These are phyloP conservation scores for Silybum marianum DNA, from an alignment of 129 eudicot genomes.

Conservation along the genomic window DNA sequence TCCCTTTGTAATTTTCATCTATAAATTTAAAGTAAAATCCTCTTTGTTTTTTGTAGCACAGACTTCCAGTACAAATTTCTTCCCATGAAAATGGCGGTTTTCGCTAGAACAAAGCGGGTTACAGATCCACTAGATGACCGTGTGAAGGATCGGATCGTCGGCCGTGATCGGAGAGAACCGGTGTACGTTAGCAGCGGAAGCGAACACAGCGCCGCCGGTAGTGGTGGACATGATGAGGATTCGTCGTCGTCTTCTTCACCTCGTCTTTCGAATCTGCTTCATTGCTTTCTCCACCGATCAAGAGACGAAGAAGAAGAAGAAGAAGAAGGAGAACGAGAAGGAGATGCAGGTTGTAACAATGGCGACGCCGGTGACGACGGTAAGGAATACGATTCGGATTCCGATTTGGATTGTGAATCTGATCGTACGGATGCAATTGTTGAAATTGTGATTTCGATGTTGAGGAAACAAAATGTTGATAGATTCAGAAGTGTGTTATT, in stretches of 20 bases:
- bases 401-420: constrained; percentile 29
- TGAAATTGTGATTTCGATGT: constrained; percentile 13
- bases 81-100: constrained; percentile 35
- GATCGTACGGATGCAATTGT: constrained; percentile 31
- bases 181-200: constrained; percentile 60
- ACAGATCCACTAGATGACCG: constrained; percentile 72
- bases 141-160: constrained; percentile 60
- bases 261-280: constrained; percentile 55
- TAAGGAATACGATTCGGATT: constrained; percentile 30
- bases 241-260: constrained; percentile 39
- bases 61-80: not conserved
- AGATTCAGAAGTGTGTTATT: constrained; percentile 37
- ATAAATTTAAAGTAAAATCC: constrained; percentile 17
- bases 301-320: not conserved
- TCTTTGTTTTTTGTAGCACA: not conserved
- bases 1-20: constrained; percentile 14
- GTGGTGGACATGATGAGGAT: constrained; percentile 21
- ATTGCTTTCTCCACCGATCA: constrained; percentile 37
- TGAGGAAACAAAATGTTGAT: constrained; percentile 34
- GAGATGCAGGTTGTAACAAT: not conserved
- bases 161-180: constrained; percentile 27
- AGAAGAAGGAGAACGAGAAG: constrained; percentile 3
- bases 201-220: constrained; percentile 48
- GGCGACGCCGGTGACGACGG: not conserved
- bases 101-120: constrained; percentile 49